Conservation (phyloP, 2,329 filamentous ascomycete species). For the Lecanicillium sp. region DNA sequence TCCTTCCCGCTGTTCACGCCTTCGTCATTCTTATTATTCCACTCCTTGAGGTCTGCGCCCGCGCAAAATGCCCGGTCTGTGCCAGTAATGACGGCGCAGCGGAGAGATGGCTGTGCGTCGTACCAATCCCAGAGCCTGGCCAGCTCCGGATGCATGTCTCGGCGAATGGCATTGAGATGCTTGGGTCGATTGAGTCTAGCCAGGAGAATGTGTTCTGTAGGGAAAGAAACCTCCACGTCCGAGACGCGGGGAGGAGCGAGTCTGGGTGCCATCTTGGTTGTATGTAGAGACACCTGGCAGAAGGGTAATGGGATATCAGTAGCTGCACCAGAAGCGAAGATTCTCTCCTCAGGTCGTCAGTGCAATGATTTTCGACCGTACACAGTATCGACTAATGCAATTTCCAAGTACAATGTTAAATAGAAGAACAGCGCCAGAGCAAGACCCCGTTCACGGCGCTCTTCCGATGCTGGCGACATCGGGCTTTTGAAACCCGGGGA, state of each 20-base stretch:
- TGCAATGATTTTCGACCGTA: too few relatives aligned
- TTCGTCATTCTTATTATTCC: constrained; percentile 36
- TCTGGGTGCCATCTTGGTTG: background rate
- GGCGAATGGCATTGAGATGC: constrained; percentile 50
- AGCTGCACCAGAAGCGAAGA: too few relatives aligned
- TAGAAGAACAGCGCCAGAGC: too few relatives aligned
- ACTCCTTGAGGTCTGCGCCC: constrained; percentile 61
- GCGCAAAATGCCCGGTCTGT: constrained; percentile 59
- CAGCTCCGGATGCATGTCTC: constrained; percentile 39
- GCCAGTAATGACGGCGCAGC: constrained; percentile 57
- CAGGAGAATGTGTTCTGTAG: constrained; percentile 46
- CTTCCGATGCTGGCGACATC: too few relatives aligned
- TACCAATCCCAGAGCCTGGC: constrained; percentile 49
- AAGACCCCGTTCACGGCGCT: too few relatives aligned
- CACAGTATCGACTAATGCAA: too few relatives aligned
- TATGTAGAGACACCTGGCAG: too few relatives aligned
- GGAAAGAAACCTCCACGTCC: constrained; percentile 39
- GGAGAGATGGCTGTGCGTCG: constrained; percentile 52
- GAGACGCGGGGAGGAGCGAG: constrained; percentile 29
- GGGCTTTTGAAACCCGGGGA: too few relatives aligned
- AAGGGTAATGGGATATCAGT: too few relatives aligned
- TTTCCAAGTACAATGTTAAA: too few relatives aligned
- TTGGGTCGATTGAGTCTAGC: constrained; percentile 52
- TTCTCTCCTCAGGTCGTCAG: too few relatives aligned
- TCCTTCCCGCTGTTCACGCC: constrained; percentile 5